Evolutionary conservation across 331 rosid species (phyloP), one percentile per base, ranked within the genome.

Genomic region (Malus hybrid): DNA sequence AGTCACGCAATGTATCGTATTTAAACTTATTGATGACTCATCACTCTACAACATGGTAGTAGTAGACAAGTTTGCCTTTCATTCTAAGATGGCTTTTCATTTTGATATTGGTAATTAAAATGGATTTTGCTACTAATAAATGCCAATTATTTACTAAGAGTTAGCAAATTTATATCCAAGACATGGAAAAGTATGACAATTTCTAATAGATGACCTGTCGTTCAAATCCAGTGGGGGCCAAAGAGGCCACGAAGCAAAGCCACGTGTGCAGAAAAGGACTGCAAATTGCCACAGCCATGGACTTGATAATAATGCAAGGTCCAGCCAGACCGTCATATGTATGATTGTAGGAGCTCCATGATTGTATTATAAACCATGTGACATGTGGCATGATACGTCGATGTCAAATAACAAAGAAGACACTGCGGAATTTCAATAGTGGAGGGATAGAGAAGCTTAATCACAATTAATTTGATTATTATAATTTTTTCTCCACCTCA

Each of bases 51-150:
- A 1, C 48, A 42, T 1, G 0, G 12, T 5, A 32, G 16, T 7
- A 44, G 84, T 22, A 32, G 65, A 58, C 71, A 63, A 81, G 7
- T 67, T 68, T 62, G 14, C 57, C 64, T 77, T 60, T 24, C 63
- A 7, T 20, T 70, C 11, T 30, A 63, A 0, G 5, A 7, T 10
- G 7, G 7, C 34, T 32, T 28, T 4, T 22, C 3, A 13, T 33
- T n/a, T 14, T 76, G 58, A 20, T 26, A 12, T 58, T 70, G 63
- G 16, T 10, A 15, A 44, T 14, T 22, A 1, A n/a, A 10, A 15
- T 63, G 44, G 24, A 30, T 32, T 13, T 57, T 55, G 60, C 57
- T 22, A 20, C 58, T 67, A 28, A 22, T 72, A 0, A 79, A 60
- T 63, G 74, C 2, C 32, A 57, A 34, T 78, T 53, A 82, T 82